These are phyloP conservation scores for Persicaria maculosa DNA, from an alignment of 148 eudicot species.

Conservation along the genomic window DNA sequence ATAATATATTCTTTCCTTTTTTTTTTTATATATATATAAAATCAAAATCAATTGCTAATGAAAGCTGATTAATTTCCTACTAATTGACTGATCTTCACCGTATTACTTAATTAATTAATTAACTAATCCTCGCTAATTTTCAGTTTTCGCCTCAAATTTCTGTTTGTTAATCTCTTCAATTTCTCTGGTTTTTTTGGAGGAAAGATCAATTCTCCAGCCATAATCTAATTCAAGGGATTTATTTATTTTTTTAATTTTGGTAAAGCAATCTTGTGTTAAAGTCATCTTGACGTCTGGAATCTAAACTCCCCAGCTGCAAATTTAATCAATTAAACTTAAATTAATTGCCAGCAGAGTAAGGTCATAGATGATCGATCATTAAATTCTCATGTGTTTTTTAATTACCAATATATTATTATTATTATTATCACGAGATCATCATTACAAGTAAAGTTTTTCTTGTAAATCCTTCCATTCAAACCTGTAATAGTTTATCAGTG, in stretches of 20 bases:
- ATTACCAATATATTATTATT: background rate
- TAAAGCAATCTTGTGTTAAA: background rate
- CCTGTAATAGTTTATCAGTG: background rate
- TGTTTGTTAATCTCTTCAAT: background rate
- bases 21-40: background rate
- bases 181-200: background rate
- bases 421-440: no score
- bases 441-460: background rate
- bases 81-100: background rate
- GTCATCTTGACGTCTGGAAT: slow-evolving; percentile 10
- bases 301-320: slow-evolving; percentile 7
- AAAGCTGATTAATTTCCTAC: background rate
- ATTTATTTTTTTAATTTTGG: no score
- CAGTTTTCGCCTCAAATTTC: no score
- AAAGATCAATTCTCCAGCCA: background rate
- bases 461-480: background rate
- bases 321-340: background rate
- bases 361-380: background rate
- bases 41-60: no score
- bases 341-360: background rate
- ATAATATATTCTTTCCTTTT: no score
- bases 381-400: background rate
- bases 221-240: background rate
- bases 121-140: no score
- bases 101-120: background rate